A percentile compares a stretch with the other conserved stretches of the same genome.
These are phyloP conservation scores for Syzygium aromaticum DNA, from an alignment of 345 rosid species.

Conservation along the genomic window DNA sequence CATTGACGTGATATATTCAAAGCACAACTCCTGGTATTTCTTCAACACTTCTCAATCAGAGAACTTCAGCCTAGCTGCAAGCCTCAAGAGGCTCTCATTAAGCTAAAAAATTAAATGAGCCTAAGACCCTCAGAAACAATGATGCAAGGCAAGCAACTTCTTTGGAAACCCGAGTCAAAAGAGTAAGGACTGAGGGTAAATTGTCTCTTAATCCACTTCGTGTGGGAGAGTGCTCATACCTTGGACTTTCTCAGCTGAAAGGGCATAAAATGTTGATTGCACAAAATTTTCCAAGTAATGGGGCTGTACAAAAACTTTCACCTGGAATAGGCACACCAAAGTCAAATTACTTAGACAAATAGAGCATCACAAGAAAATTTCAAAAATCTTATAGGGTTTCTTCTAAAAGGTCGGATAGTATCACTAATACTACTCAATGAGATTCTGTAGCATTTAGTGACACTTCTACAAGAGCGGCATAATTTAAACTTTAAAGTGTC, in stretches of 20 bases:
- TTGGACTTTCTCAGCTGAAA: conserved; percentile 63
- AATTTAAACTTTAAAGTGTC: background rate
- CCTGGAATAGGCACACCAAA: conserved; percentile 33
- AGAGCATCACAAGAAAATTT: background rate
- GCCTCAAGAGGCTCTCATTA: background rate
- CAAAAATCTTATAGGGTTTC: background rate
- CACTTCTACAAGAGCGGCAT: background rate
- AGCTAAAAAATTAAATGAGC: background rate
- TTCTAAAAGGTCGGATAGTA: background rate
- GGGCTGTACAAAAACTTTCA: conserved; percentile 83
- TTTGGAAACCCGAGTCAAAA: background rate
- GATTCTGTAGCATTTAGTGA: background rate
- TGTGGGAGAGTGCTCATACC: conserved; percentile 28
- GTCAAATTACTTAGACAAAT: background rate
- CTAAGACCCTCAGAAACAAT: background rate
- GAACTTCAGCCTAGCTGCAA: background rate
- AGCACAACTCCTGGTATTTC: background rate
- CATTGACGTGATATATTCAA: background rate
- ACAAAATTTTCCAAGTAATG: conserved; percentile 85
- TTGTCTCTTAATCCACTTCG: background rate
- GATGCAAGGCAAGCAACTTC: background rate
- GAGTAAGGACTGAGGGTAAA: background rate
- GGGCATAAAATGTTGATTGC: conserved; percentile 85
- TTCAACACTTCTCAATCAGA: background rate
- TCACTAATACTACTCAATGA: background rate